Base-by-base conservation (phyloP, 768 basidiomycete species). In the Sporobolomyces pararoseus region DNA sequence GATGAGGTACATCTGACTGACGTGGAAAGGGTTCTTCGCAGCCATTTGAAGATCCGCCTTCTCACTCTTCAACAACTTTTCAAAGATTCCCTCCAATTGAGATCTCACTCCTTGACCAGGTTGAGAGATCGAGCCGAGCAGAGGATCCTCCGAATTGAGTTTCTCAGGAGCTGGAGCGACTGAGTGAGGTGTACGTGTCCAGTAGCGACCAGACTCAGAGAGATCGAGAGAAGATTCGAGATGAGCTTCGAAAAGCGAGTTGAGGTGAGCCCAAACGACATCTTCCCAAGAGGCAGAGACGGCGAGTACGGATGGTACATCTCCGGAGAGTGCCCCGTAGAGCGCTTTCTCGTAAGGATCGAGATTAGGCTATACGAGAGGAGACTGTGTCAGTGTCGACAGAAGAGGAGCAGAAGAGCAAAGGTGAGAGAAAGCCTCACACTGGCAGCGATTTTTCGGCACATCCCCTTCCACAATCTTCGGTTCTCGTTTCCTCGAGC, bases 211-310 rank as follows among this genome's bases (percentile, higher is more conserved):
- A 7, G 70, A 47, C 3, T 46, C 35, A 0, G 73, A 68, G 7
- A 51, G 13, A 7, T 49, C 29, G 76, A 97, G 84, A 70, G 88
- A 86, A 35, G 82, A 83, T 52, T 86, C 87, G 77, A 88, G 84
- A 68, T 89, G 87, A 74, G 91, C 87, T 77, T 94, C 90, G 75
- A 89, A 88, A 46, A 90, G 81, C 57, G 90, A 83, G 74, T 86
- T 87, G 59, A 93, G 82, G 66, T 90, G 88, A 0, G 90, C 91
- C 96, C 96, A 99, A 0, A 98, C 82, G 77, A 94, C 88, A 76
- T 99, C 96, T 76, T 94, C 90, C 94, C 95, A 98, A 27, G 89
- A 88, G 39, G 87, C 81, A 76, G 91, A 94, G 4, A 88, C 86
- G 0, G 86, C 83, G 71, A 88, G 86, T 2, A 82, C 78, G 84